These are phyloP conservation scores for Hypoxylon cercidicola DNA, from an alignment of 495 filamentous ascomycete genomes.

Conservation along the genomic window DNA sequence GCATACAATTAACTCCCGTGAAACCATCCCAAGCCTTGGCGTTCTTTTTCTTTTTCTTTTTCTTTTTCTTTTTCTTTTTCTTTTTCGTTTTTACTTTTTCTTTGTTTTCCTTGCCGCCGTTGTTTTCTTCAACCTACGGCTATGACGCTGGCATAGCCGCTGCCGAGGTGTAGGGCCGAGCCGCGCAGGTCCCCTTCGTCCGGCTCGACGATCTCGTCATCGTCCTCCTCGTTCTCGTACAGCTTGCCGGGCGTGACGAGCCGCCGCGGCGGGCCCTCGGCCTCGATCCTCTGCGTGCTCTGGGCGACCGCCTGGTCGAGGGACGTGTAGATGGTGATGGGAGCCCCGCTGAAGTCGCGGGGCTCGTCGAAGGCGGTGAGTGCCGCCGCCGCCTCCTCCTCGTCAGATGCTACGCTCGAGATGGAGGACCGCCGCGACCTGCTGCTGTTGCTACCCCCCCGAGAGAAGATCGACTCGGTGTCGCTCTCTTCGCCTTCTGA, in stretches of 20 bases:
- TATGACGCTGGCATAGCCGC: conserved; percentile 7
- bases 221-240: conserved; percentile 50
- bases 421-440: conserved; percentile 40
- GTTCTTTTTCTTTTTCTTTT: neutral
- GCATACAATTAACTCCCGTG: conserved; percentile 20
- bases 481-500: conserved; percentile 30
- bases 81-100: neutral
- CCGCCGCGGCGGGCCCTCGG: conserved; percentile 30
- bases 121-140: conserved; percentile 14
- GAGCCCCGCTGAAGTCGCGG: conserved; percentile 41
- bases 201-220: conserved; percentile 47
- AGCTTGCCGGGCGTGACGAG: conserved; percentile 46
- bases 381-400: conserved; percentile 27
- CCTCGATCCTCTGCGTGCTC: conserved; percentile 28
- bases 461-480: conserved; percentile 35
- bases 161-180: conserved; percentile 1
- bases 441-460: conserved; percentile 3
- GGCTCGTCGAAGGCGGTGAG: conserved; percentile 35
- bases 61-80: neutral
- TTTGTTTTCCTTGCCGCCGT: no score
- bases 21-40: conserved; percentile 24
- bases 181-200: conserved; percentile 11
- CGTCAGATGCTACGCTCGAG: conserved; percentile 44
- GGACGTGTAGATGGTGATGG: conserved; percentile 44
- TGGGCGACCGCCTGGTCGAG: conserved; percentile 45